These are phyloP conservation scores for Septoria petroselini DNA, from an alignment of 2,329 filamentous ascomycete species.

Conservation along the genomic window DNA sequence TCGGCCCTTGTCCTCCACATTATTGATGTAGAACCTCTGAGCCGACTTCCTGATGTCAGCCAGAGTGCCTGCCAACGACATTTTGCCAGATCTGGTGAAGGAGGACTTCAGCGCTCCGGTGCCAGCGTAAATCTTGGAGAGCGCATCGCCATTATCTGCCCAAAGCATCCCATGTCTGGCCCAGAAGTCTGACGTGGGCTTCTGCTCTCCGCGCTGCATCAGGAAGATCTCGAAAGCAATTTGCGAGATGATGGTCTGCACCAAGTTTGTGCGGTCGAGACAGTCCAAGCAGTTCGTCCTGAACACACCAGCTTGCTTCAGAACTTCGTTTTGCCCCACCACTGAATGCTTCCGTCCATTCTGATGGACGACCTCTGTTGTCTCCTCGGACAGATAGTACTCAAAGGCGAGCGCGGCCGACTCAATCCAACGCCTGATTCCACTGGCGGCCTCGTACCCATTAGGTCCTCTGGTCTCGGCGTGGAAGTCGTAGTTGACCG, in stretches of 20 bases:
- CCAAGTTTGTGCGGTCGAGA: slow-evolving; percentile 89
- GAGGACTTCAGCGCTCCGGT: slow-evolving; percentile 94
- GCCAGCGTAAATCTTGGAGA: slow-evolving; percentile 94
- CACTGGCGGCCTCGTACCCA: slow-evolving; percentile 86
- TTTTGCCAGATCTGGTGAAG: slow-evolving; percentile 90
- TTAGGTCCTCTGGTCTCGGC: slow-evolving; percentile 82
- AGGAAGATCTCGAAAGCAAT: slow-evolving; percentile 89
- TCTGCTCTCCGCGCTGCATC: slow-evolving; percentile 62
- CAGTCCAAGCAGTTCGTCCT: slow-evolving; percentile 96
- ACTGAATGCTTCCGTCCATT: slow-evolving; percentile 41
- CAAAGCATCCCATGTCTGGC: slow-evolving; percentile 87
- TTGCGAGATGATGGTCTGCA: slow-evolving; percentile 92
- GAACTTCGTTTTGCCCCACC: slow-evolving; percentile 48
- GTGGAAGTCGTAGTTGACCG: slow-evolving; percentile 94
- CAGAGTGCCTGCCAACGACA: slow-evolving; percentile 87
- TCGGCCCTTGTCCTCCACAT: slow-evolving; percentile 87
- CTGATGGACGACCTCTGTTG: slow-evolving; percentile 49
- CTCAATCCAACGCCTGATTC: slow-evolving; percentile 75
- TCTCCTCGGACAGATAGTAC: slow-evolving; percentile 81
- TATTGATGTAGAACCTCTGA: slow-evolving; percentile 93
- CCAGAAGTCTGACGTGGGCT: slow-evolving; percentile 77
- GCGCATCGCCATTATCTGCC: slow-evolving; percentile 93
- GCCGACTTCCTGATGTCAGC: slow-evolving; percentile 96
- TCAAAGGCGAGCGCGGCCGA: slow-evolving; percentile 80
- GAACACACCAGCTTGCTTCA: slow-evolving; percentile 95